These are phyloP conservation scores for Casuarina glauca DNA, from an alignment of 306 rosid species.

Conservation along the genomic window DNA sequence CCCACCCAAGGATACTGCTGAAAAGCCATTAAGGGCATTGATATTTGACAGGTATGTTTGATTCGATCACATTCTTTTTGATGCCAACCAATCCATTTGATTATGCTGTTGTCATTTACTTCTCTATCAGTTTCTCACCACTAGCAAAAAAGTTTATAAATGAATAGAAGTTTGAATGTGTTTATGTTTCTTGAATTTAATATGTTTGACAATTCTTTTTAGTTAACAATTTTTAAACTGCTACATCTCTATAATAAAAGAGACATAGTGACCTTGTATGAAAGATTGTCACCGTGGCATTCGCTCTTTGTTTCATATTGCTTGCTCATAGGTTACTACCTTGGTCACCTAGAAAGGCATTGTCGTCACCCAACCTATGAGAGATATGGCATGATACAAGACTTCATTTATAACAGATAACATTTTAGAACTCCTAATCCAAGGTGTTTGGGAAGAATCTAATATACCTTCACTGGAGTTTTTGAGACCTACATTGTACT, in stretches of 20 bases:
- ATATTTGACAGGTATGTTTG: conserved; percentile 75
- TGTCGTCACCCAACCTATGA: no score
- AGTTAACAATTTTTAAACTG: neutral
- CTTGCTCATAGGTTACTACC: neutral
- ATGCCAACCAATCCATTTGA: neutral
- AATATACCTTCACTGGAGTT: no score
- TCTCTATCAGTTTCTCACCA: no score
- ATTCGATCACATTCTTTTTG: neutral
- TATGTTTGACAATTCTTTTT: neutral
- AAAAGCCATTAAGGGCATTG: conserved; percentile 75
- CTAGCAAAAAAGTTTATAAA: neutral
- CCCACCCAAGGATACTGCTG: conserved; percentile 67
- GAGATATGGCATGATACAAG: no score
- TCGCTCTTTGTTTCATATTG: neutral
- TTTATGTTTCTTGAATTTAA: neutral
- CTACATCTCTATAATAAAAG: neutral
- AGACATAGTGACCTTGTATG: neutral
- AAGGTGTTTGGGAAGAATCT: no score
- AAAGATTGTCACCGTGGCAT: neutral
- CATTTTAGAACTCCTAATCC: no score
- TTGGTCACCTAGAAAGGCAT: neutral
- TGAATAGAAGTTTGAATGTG: neutral
- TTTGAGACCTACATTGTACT: no score
- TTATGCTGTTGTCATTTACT: neutral
- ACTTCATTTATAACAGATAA: no score